These are phyloP conservation scores for Euphorbia lathyris DNA, from an alignment of 345 rosid genomes.

Conservation along the genomic window DNA sequence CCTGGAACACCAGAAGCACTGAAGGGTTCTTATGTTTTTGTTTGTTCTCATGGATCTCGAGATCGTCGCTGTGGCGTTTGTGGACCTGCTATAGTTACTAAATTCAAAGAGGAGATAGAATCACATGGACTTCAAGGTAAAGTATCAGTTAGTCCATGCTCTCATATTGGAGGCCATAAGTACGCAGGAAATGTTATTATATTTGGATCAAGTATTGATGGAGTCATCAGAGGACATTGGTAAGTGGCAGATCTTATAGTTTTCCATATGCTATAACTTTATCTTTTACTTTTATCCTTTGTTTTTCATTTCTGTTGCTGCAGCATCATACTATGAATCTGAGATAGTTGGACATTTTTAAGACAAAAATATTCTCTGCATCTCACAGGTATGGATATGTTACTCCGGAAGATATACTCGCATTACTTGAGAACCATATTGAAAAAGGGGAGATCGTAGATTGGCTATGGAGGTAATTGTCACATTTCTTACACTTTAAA, in stretches of 20 bases:
- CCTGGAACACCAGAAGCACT: constrained; percentile 87
- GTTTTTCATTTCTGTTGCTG: constrained; percentile 10
- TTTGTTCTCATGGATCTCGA: constrained; percentile 89
- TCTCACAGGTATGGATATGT: constrained; percentile 78
- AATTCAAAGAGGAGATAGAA: constrained; percentile 87
- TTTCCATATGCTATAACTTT: not conserved
- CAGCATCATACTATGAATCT: not conserved
- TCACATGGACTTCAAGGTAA: constrained; percentile 65
- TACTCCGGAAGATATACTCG: constrained; percentile 68
- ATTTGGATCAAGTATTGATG: constrained; percentile 55
- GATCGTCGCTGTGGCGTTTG: constrained; percentile 92
- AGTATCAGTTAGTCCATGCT: constrained; percentile 94
- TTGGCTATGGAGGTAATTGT: constrained; percentile 72
- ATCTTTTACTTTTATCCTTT: not conserved
- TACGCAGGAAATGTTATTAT: constrained; percentile 95
- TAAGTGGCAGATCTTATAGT: constrained; percentile 27
- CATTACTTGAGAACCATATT: constrained; percentile 66
- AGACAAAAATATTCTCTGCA: not conserved
- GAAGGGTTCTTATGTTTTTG: constrained; percentile 79
- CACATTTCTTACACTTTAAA: not conserved
- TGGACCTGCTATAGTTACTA: constrained; percentile 76
- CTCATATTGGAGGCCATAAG: constrained; percentile 94
- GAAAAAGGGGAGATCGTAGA: constrained; percentile 74
- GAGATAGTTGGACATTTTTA: not conserved
- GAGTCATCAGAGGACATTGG: constrained; percentile 83